Evolutionary conservation across 1,284 basidiomycete genomes (phyloP).

Genomic region (Tausonia pullulans): DNA sequence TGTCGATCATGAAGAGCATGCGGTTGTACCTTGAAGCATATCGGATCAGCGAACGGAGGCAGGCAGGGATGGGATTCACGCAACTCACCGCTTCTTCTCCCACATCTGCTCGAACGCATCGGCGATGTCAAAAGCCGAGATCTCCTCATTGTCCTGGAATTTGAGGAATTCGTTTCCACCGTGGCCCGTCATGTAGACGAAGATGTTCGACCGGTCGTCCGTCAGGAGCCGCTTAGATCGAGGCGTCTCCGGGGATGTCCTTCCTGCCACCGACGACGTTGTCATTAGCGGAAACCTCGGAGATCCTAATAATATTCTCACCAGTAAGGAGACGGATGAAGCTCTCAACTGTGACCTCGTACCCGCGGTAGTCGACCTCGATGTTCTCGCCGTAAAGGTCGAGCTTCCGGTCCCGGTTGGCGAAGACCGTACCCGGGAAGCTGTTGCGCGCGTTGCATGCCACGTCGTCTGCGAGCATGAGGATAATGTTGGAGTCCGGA

Average conservation of each 20-base stretch:
- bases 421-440: conserved; percentile 84
- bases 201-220: conserved; percentile 87
- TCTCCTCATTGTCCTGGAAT: conserved; percentile 98
- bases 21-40: conserved; percentile 67
- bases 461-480: conserved; percentile 96
- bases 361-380: conserved; percentile 95
- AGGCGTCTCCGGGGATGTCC: conserved; percentile 55
- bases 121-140: conserved; percentile 88
- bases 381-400: conserved; percentile 95
- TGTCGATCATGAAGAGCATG: conserved; percentile 96
- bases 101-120: conserved; percentile 98
- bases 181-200: conserved; percentile 97
- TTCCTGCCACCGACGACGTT: no score
- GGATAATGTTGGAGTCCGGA: conserved; percentile 94
- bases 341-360: conserved; percentile 95
- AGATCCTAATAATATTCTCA: conserved; percentile 29
- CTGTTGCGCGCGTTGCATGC: conserved; percentile 89
- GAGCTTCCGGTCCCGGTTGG: conserved; percentile 60
- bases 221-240: conserved; percentile 82
- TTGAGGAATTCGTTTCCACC: conserved; percentile 97
- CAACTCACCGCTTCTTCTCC: conserved; percentile 74
- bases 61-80: neutral
- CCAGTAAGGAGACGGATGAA: conserved; percentile 84
- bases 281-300: no score
- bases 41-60: neutral